These are phyloP conservation scores for Steccherinum ochraceum DNA, from an alignment of 768 basidiomycete genomes.

Conservation along the genomic window DNA sequence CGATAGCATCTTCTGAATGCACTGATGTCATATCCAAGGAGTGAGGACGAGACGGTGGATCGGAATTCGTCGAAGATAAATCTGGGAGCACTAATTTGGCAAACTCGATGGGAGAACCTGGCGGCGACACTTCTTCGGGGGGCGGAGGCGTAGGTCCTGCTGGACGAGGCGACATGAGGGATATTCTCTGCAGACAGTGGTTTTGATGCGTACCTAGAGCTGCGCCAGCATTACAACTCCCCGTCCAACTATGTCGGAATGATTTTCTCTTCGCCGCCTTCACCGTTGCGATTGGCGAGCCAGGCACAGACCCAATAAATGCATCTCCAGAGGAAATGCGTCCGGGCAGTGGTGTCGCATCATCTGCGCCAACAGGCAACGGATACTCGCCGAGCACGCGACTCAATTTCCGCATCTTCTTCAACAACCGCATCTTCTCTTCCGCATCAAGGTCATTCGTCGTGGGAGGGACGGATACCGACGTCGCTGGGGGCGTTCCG, in stretches of 20 bases:
- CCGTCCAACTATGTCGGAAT: background rate
- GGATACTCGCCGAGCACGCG: conserved; percentile 32
- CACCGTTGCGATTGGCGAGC: background rate
- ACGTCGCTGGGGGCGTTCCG: conserved; percentile 6
- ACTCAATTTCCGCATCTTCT: conserved; percentile 38
- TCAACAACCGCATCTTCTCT: conserved; percentile 32
- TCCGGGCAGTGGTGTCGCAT: background rate
- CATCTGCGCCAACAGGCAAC: conserved; percentile 3
- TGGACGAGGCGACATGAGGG: no score
- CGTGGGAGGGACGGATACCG: conserved; percentile 19
- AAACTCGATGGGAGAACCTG: conserved; percentile 13
- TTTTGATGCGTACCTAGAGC: no score
- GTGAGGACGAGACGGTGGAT: background rate
- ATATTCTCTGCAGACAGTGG: no score
- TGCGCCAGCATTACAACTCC: no score
- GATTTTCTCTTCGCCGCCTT: background rate
- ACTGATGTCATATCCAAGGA: background rate
- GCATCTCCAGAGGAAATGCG: background rate
- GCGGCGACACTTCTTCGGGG: background rate
- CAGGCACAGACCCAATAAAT: background rate
- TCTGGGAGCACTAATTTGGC: no score
- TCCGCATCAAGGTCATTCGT: conserved; percentile 27
- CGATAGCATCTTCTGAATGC: background rate
- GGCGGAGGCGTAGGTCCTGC: no score
- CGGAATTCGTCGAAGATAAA: no score